These are phyloP conservation scores for Coemansia sp. DNA, from an alignment of 192 early-diverging fungal genomes.

Conservation along the genomic window DNA sequence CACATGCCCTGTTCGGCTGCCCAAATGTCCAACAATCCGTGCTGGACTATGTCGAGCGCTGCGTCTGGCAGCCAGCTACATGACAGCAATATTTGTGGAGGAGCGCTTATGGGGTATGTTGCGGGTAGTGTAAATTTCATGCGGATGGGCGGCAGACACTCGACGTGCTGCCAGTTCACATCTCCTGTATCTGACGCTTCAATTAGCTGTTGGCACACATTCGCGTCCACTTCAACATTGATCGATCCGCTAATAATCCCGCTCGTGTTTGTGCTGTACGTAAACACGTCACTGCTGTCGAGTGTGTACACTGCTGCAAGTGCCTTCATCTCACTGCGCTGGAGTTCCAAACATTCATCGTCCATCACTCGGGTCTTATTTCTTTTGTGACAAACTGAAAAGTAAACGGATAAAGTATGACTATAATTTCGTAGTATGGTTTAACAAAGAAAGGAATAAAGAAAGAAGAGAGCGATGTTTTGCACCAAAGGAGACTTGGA, in stretches of 20 bases:
- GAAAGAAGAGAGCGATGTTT: too few species aligned
- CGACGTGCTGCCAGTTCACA: neutral
- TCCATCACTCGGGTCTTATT: neutral
- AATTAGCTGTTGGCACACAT: neutral
- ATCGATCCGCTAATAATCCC: neutral
- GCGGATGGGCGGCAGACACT: neutral
- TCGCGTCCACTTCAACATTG: neutral
- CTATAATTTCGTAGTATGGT: too few species aligned
- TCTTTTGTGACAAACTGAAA: too few species aligned
- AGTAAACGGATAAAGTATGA: too few species aligned
- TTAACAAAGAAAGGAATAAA: too few species aligned
- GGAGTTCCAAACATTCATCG: constrained; percentile 20
- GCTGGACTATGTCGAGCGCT: neutral
- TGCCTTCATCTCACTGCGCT: constrained; percentile 27
- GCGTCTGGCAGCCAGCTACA: neutral
- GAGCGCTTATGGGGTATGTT: neutral
- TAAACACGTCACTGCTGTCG: neutral
- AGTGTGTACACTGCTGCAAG: constrained; percentile 20
- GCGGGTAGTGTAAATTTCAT: neutral
- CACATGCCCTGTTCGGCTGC: neutral
- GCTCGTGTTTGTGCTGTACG: neutral
- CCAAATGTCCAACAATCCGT: neutral
- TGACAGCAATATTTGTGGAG: neutral
- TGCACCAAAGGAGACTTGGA: too few species aligned
- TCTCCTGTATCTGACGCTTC: neutral